These are phyloP conservation scores for Forsythia viridissima DNA, from an alignment of 257 asterid species.

Conservation along the genomic window DNA sequence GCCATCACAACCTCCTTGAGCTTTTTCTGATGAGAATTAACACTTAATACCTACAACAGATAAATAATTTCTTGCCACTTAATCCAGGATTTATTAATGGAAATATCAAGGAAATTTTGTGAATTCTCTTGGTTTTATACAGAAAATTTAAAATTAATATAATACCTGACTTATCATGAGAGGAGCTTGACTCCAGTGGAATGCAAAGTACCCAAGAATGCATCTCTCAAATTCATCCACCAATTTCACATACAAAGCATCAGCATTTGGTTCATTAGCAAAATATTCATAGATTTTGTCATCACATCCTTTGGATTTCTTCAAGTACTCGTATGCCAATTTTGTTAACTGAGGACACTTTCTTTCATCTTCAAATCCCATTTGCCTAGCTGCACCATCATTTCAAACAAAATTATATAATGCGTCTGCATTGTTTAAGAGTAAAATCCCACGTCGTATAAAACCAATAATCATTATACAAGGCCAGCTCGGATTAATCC, in stretches of 20 bases:
- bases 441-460: too few relatives aligned
- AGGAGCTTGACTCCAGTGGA: slow-evolving; percentile 78
- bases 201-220: slow-evolving; percentile 78
- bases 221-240: slow-evolving; percentile 88
- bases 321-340: slow-evolving; percentile 64
- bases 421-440: neutral
- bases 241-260: slow-evolving; percentile 60
- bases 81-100: neutral
- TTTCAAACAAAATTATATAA: neutral
- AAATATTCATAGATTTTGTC: slow-evolving; percentile 68
- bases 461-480: too few relatives aligned
- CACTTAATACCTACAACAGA: slow-evolving; percentile 59
- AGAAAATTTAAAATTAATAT: neutral
- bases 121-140: neutral
- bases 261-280: slow-evolving; percentile 42
- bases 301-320: slow-evolving; percentile 60
- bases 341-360: slow-evolving; percentile 61
- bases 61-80: neutral
- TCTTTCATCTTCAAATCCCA: slow-evolving; percentile 72
- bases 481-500: too few relatives aligned
- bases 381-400: slow-evolving; percentile 64
- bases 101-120: neutral
- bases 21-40: slow-evolving; percentile 67
- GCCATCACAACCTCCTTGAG: slow-evolving; percentile 81
- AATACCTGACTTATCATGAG: slow-evolving; percentile 60